Conservation (phyloP, 2,329 filamentous ascomycete species). For the Helotiales sp. region DNA sequence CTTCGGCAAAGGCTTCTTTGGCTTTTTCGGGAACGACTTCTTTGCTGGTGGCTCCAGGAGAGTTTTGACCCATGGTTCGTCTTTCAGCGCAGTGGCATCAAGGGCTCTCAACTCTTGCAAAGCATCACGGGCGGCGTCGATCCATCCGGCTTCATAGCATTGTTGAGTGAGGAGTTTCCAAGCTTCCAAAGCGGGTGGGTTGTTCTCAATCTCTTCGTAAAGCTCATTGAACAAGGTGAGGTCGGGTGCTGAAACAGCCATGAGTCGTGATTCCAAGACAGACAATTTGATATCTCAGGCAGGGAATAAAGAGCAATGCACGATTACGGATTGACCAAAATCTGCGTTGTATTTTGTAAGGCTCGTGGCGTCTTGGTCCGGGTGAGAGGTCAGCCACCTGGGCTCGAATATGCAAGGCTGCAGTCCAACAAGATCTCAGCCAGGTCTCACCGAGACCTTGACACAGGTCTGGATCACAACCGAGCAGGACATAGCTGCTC, state of each 20-base stretch:
- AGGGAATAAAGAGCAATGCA: no score
- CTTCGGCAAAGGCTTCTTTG: not conserved
- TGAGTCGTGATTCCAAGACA: no score
- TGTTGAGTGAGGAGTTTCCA: constrained; percentile 18
- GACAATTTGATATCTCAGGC: no score
- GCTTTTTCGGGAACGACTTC: not conserved
- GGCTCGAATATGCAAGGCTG: no score
- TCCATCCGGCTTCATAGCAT: constrained; percentile 10
- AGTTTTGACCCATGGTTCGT: not conserved
- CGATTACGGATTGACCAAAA: no score
- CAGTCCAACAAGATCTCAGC: no score
- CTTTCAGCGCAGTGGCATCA: constrained; percentile 3
- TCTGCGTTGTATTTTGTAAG: no score
- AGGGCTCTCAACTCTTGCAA: constrained; percentile 5
- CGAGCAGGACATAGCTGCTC: no score
- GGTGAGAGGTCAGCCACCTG: no score
- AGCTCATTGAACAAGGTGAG: constrained; percentile 15
- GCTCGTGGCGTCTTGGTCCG: no score
- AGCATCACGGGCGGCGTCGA: constrained; percentile 14
- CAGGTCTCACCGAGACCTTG: no score
- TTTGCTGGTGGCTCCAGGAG: not conserved
- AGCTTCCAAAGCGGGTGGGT: constrained; percentile 14
- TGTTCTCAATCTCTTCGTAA: constrained; percentile 14
- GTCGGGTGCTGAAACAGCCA: constrained; percentile 1
- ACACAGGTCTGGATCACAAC: no score